Base-by-base conservation (phyloP, 371 early-diverging fungal genomes). In the Saksenaea oblongispora region DNA sequence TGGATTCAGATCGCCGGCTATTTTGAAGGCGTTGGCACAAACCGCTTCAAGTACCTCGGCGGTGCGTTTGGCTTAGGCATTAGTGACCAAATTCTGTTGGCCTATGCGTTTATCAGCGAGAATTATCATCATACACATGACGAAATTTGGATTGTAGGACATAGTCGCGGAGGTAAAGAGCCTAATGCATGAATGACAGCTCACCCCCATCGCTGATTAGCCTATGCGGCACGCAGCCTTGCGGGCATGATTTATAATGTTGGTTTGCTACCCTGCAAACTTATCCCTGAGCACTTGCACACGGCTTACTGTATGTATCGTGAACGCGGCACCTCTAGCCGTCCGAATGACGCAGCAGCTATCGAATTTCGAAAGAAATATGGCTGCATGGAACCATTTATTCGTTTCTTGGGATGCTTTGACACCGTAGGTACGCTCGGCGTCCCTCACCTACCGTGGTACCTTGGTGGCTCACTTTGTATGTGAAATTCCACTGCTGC, bases 391-490 rank as follows among this genome's bases (percentile, higher is more conserved):
- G 56, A 70, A 13, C 73, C 78, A 13, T 34, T 34, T 2, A 74
- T 78, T 14, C 57, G 69, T 24, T 78, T 78, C 27, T 34, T 78
- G 36, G 78, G 75, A 0, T 78, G 78, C 42, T 74, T 74, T 63
- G 78, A 78, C 66, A 78, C 78, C 0, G 78, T 78, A 1, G 78
- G 78, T 2, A 61, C 61, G 22, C 65, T 78, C 1, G 78, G 78
- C 34, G 71, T 78, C 5, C 78, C 78, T 7, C 65, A 61, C 26
- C 27, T 78, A n/a, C 78, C 78, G 1, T 78, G 72, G 71, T 78
- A 68, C 24, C 55, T 74, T 4, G 78, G 78, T 44, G 78, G 78
- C 14, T 64, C 75, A 10, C 37, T 64, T 14, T 72, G 78, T 71
- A 70, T 63, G 62, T 51, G 13, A n/a, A 17, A 22, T 2, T 24